Conservation (phyloP, 192 early-diverging fungal species). For the Linnemannia hyalina region DNA sequence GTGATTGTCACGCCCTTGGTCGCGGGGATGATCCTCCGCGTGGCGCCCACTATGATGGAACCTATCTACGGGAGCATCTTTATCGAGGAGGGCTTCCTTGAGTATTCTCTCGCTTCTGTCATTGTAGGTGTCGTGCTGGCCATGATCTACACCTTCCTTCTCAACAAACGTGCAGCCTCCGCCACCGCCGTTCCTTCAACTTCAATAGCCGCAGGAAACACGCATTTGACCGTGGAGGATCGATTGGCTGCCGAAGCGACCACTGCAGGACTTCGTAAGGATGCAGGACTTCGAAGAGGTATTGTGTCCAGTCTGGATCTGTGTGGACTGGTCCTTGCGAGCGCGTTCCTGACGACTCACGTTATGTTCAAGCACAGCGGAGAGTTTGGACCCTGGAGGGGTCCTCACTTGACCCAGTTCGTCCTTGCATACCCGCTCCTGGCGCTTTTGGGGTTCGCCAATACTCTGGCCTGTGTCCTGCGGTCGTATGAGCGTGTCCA, state of each 20-base stretch:
- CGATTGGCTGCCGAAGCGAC: background rate
- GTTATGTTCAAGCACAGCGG: slow-evolving; percentile 66
- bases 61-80: slow-evolving; percentile 79
- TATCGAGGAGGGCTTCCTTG: slow-evolving; percentile 60
- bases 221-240: background rate
- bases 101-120: slow-evolving; percentile 52
- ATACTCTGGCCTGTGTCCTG: slow-evolving; percentile 57
- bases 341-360: slow-evolving; percentile 59
- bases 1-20: slow-evolving; percentile 59
- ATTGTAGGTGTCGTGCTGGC: slow-evolving; percentile 62
- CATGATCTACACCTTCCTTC: slow-evolving; percentile 32
- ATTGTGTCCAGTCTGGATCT: slow-evolving; percentile 63
- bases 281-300: slow-evolving; percentile 52
- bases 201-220: background rate
- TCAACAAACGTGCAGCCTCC: background rate
- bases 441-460: slow-evolving; percentile 62
- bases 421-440: slow-evolving; percentile 66
- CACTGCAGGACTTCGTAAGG: slow-evolving; percentile 35
- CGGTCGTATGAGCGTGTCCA: slow-evolving; percentile 40
- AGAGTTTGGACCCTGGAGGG: slow-evolving; percentile 69
- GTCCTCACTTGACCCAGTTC: slow-evolving; percentile 69
- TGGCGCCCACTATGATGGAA: slow-evolving; percentile 72
- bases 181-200: background rate
- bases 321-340: slow-evolving; percentile 63
- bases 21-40: slow-evolving; percentile 58